Evolutionary conservation across 345 rosid species (phyloP).

Genomic region (Salix purpurea): DNA sequence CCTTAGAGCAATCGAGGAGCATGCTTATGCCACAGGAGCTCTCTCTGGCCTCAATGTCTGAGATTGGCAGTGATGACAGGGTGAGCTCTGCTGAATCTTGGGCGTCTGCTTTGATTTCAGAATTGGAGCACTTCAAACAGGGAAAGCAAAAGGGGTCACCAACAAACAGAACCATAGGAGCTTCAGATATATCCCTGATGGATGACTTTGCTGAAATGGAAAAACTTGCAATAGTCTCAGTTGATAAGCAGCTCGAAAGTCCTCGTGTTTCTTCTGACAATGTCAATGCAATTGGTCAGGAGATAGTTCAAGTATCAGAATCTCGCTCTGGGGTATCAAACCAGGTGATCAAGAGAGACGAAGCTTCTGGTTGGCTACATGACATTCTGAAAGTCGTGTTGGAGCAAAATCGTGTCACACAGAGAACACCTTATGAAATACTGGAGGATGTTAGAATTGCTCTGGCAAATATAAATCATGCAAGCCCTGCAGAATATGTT

Average conservation of each 20-base stretch:
- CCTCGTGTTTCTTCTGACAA: conserved; percentile 31
- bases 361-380: conserved; percentile 46
- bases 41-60: conserved; percentile 59
- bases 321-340: conserved; percentile 20
- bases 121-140: conserved; percentile 59
- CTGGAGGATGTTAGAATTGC: conserved; percentile 56
- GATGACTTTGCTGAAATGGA: conserved; percentile 98
- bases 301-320: conserved; percentile 26
- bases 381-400: conserved; percentile 37
- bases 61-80: conserved; percentile 66
- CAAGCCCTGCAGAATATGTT: conserved; percentile 10
- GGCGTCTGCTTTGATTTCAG: conserved; percentile 73
- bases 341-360: conserved; percentile 23
- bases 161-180: conserved; percentile 44
- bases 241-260: conserved; percentile 39
- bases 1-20: conserved; percentile 37
- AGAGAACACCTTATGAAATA: conserved; percentile 43
- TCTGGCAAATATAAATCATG: conserved; percentile 30
- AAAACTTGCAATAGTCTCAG: conserved; percentile 59
- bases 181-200: conserved; percentile 76
- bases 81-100: conserved; percentile 66
- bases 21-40: conserved; percentile 38
- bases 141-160: conserved; percentile 45
- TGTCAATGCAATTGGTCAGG: conserved; percentile 14
- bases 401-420: conserved; percentile 41